A percentile compares a stretch with the other conserved stretches of the same genome.
Evolutionary conservation across 2,329 filamentous ascomycete genomes (phyloP).

Genomic region (Penicillium psychrosexuale): DNA sequence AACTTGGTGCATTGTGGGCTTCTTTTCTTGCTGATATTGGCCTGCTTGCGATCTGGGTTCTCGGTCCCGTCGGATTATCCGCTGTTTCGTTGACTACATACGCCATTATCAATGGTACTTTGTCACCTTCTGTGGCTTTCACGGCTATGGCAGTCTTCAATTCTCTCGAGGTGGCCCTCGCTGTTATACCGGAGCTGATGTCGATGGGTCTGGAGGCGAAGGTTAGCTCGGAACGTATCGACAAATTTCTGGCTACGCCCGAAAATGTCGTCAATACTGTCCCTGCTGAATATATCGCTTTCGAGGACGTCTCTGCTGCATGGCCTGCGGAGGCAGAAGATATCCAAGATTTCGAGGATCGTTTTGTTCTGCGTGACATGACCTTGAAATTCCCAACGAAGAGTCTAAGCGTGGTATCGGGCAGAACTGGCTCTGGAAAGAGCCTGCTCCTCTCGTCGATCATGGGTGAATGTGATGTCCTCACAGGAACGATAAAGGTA

Average conservation of each 20-base stretch:
- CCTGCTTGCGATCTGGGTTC: conserved; percentile 66
- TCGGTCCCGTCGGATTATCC: conserved; percentile 69
- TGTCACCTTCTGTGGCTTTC: conserved; percentile 73
- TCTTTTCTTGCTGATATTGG: conserved; percentile 63
- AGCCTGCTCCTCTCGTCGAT: conserved; percentile 70
- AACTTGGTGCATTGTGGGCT: conserved; percentile 64
- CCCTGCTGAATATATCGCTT: conserved; percentile 58
- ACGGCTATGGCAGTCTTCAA: conserved; percentile 71
- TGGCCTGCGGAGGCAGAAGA: conserved; percentile 64
- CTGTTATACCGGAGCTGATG: conserved; percentile 68
- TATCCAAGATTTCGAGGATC: conserved; percentile 49
- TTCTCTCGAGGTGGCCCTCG: conserved; percentile 68
- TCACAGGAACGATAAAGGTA: conserved; percentile 56
- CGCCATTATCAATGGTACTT: conserved; percentile 58
- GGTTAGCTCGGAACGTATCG: conserved; percentile 69
- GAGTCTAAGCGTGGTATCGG: conserved; percentile 71
- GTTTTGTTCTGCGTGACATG: conserved; percentile 65
- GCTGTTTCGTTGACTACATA: conserved; percentile 69
- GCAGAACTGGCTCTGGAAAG: conserved; percentile 75
- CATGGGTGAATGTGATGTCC: conserved; percentile 69
- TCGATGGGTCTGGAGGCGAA: conserved; percentile 68
- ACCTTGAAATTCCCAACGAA: conserved; percentile 64
- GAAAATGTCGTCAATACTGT: conserved; percentile 62
- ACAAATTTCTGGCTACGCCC: conserved; percentile 67
- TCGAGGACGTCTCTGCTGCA: conserved; percentile 66